Percentiles rank a stretch among this genome's conserved stretches.
Conservation (phyloP, 2,329 filamentous ascomycete genomes). For the Torrubiellomyces zombiae region DNA sequence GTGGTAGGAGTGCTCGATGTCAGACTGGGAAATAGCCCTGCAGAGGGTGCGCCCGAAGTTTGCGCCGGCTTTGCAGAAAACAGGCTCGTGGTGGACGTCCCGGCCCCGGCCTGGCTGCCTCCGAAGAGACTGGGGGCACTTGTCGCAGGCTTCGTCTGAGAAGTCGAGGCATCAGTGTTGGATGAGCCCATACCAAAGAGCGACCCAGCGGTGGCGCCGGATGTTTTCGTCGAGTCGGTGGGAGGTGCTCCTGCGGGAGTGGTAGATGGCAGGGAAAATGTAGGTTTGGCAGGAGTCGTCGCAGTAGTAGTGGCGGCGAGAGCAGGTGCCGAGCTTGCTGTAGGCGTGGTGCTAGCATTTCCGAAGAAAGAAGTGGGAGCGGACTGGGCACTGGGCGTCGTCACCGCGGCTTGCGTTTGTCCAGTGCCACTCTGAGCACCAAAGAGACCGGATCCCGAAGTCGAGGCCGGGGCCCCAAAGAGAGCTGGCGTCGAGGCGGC, state of each 20-base stretch:
- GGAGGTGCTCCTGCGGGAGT: constrained; percentile 40
- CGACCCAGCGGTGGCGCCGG: constrained; percentile 5
- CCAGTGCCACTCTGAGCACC: constrained; percentile 4
- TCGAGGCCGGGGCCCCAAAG: constrained; percentile 8
- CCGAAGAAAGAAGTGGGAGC: constrained; percentile 18
- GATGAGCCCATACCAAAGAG: constrained; percentile 11
- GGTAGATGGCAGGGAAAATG: constrained; percentile 4
- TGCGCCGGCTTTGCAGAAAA: constrained; percentile 10
- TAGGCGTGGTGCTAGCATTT: constrained; percentile 3
- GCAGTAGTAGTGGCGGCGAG: constrained; percentile 8
- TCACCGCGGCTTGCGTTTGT: constrained; percentile 8
- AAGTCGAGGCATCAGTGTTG: constrained; percentile 7
- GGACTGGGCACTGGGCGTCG: constrained; percentile 12
- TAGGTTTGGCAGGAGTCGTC: constrained; percentile 10
- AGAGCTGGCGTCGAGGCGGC: constrained; percentile 11
- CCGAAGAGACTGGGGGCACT: constrained; percentile 14
- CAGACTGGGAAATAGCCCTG: constrained; percentile 11
- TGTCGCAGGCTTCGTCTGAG: constrained; percentile 7
- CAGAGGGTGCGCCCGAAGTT: constrained; percentile 6
- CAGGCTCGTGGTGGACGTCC: constrained; percentile 6
- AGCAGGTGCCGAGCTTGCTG: constrained; percentile 1
- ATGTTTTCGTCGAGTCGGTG: constrained; percentile 14
- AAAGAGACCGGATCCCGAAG: constrained; percentile 4
- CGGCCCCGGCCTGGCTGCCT: constrained; percentile 11
- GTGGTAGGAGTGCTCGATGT: constrained; percentile 6